Evolutionary conservation across 768 basidiomycete species (phyloP), one percentile per base, ranked within the genome.

Genomic region (Suillus subaureus): DNA sequence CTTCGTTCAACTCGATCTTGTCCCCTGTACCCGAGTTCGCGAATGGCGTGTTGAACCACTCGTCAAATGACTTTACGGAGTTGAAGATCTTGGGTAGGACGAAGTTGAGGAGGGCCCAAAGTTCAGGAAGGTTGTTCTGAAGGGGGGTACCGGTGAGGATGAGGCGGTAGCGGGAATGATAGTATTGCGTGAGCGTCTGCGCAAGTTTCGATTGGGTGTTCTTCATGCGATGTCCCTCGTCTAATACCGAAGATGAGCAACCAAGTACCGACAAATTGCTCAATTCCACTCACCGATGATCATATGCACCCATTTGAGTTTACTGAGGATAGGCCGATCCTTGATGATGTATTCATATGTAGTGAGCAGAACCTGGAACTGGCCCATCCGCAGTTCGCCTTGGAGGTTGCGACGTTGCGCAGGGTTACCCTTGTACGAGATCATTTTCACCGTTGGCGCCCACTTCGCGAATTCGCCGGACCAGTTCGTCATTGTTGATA

Each of bases 31-130:
- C 97, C n/a, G 96, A 94, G 78, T 94, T 98, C 66, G 97, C 97
- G 70, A 99, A 99, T 0, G 97, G 97, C 2, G 97, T 97, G 81
- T 98, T 99, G 85, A 99, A 99, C 97, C 97, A 99, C 74, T 99
- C 97, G 72, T 99, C 97, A 76, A 99, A 99, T 26, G 96, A 97
- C 77, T 98, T 97, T 67, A 97, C 96, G 0, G 97, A 99, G 81
- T 98, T 99, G 85, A 99, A 99, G 74, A 99, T 89, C 79, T 93
- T 95, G 16, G 94, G 94, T 6, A 95, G 84, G 40, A 92, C 95
- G 74, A 98, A 98, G 77, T 98, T 98, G 73, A 98, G 89, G 55
- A 97, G 83, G 0, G 96, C 86, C 96, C 96, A 97, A 49, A 98
- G 79, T 78, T 98, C 96, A 6, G 96, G 95, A 42, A 98, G 87